Evolutionary conservation across 306 rosid genomes (phyloP).

Genomic region (Dalbergia oliveri): DNA sequence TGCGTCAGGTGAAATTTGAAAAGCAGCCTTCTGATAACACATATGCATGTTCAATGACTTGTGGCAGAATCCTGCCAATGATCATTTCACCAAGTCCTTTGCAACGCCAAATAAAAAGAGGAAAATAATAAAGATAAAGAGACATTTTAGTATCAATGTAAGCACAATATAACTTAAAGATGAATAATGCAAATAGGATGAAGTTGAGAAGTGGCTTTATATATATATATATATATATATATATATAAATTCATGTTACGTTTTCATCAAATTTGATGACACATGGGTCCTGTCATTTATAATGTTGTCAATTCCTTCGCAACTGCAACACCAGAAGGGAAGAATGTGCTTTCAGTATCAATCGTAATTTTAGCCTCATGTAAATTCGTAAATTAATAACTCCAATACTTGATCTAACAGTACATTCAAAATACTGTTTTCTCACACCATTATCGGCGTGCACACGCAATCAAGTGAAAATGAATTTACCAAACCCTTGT

Average conservation of each 20-base stretch:
- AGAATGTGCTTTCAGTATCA: background rate
- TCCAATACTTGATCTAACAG: slow-evolving; percentile 26
- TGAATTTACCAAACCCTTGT: slow-evolving; percentile 22
- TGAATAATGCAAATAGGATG: slow-evolving; percentile 1
- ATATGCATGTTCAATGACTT: background rate
- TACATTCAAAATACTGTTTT: slow-evolving; percentile 13
- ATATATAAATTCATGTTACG: background rate
- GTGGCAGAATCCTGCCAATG: slow-evolving; percentile 15
- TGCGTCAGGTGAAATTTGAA: slow-evolving; percentile 21
- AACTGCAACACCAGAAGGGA: background rate
- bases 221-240: background rate
- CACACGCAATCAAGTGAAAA: slow-evolving; percentile 13
- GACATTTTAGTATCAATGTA: slow-evolving; percentile 22
- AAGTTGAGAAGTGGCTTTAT: slow-evolving; percentile 10
- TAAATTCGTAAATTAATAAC: background rate
- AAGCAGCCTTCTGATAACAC: slow-evolving; percentile 33
- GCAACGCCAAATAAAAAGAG: background rate
- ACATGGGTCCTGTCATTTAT: background rate
- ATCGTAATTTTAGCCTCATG: slow-evolving; percentile 8
- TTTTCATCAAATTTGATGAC: slow-evolving; percentile 24
- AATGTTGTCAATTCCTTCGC: background rate
- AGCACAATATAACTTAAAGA: slow-evolving; percentile 2
- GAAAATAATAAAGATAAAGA: background rate
- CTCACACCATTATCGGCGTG: background rate
- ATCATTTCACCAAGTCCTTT: background rate